Conservation (phyloP, 768 basidiomycete genomes). For the Psilocybe tampanensis region DNA sequence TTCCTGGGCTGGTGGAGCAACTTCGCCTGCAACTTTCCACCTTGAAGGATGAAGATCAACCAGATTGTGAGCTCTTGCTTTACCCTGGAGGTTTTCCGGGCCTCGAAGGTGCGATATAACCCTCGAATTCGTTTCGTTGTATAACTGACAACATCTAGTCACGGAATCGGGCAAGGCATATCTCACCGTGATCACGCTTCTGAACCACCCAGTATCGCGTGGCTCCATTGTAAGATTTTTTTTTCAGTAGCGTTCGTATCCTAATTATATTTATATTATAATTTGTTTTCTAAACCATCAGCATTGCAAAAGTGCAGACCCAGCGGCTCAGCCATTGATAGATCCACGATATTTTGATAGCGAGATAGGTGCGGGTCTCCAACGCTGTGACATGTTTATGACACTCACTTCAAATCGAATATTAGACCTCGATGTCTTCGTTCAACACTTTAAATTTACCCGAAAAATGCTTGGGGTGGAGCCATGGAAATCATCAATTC, state of each 20-base stretch:
- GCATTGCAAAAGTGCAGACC: constrained; percentile 35
- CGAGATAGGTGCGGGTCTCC: constrained; percentile 34
- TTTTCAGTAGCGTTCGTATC: too few relatives aligned
- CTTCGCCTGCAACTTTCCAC: constrained; percentile 36
- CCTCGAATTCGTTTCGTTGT: background rate
- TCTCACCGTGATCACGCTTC: constrained; percentile 19
- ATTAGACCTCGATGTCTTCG: background rate
- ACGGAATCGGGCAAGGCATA: constrained; percentile 44
- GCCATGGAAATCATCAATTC: background rate
- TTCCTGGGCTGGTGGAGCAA: constrained; percentile 41
- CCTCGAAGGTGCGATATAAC: background rate
- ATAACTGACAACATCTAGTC: constrained; percentile 19
- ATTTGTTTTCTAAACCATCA: background rate
- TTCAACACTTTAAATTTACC: constrained; percentile 3
- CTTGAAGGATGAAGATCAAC: constrained; percentile 24
- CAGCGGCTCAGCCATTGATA: constrained; percentile 33
- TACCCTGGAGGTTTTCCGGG: constrained; percentile 20
- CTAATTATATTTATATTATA: background rate
- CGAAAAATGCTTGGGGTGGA: background rate
- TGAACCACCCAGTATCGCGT: constrained; percentile 12
- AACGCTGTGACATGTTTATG: too few relatives aligned
- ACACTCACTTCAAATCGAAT: background rate
- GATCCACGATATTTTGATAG: constrained; percentile 45
- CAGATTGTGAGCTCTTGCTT: constrained; percentile 30
- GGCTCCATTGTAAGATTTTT: constrained; percentile 13